Evolutionary conservation across 148 eudicot genomes (phyloP).

Genomic region (Linanthus parryae): DNA sequence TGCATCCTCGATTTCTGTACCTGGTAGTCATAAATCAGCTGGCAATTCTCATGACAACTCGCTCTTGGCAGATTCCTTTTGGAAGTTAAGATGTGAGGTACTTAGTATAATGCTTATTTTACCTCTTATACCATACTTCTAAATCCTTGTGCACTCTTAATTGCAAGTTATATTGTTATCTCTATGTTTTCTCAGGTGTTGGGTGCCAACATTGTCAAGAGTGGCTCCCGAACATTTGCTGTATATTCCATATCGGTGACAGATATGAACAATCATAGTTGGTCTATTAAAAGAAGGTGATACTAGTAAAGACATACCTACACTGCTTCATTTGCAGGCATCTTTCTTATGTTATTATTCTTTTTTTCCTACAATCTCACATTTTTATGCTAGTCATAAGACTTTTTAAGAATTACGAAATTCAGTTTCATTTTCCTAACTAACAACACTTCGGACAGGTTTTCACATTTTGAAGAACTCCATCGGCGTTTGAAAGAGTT

Average conservation of each 20-base stretch:
- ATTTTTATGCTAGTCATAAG: too few species aligned
- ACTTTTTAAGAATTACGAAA: too few species aligned
- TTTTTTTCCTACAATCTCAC: too few species aligned
- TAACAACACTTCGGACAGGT: slow-evolving; percentile 34
- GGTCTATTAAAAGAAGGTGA: slow-evolving; percentile 99
- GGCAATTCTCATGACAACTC: slow-evolving; percentile 42
- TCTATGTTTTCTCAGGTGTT: slow-evolving; percentile 50
- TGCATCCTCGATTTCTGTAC: slow-evolving; percentile 36
- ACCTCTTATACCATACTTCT: not conserved
- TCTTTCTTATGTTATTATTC: too few species aligned
- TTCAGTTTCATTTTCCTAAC: too few species aligned
- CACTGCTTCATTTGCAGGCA: too few species aligned
- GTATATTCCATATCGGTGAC: slow-evolving; percentile 87
- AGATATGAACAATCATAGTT: slow-evolving; percentile 70
- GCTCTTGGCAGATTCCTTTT: slow-evolving; percentile 57
- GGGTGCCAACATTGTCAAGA: slow-evolving; percentile 88
- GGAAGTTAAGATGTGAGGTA: slow-evolving; percentile 96
- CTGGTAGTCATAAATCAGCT: slow-evolving; percentile 34
- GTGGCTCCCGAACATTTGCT: slow-evolving; percentile 83
- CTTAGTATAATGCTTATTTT: slow-evolving; percentile 8
- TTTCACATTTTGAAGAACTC: slow-evolving; percentile 96
- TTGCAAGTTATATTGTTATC: not conserved
- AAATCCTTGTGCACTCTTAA: not conserved
- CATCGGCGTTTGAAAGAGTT: slow-evolving; percentile 91
- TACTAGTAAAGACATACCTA: too few species aligned